These are phyloP conservation scores for Candida incommunis DNA, from an alignment of 805 yeast genomes.

Conservation along the genomic window DNA sequence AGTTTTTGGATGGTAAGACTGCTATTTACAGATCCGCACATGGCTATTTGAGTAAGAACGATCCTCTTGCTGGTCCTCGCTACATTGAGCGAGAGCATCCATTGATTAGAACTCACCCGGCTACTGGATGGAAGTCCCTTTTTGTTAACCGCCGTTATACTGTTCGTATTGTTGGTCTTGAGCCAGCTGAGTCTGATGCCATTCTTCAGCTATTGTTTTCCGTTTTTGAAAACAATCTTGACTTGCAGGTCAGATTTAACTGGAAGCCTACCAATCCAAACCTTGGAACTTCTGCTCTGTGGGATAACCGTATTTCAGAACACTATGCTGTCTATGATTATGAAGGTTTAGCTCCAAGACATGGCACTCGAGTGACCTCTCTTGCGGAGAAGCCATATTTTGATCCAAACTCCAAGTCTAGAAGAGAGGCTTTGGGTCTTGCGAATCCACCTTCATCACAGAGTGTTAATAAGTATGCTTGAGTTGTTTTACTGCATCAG, in stretches of 20 bases:
- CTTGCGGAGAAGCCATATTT: constrained; percentile 41
- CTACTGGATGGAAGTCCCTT: constrained; percentile 46
- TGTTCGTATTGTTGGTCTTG: constrained; percentile 55
- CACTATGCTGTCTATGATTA: constrained; percentile 40
- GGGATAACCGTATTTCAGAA: constrained; percentile 41
- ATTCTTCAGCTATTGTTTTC: constrained; percentile 42
- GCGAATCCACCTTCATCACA: constrained; percentile 8
- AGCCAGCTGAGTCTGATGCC: constrained; percentile 53
- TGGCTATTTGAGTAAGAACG: constrained; percentile 24
- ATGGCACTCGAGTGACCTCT: constrained; percentile 39
- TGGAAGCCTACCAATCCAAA: constrained; percentile 30
- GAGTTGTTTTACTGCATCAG: no score
- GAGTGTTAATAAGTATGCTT: no score
- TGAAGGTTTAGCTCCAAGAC: constrained; percentile 26
- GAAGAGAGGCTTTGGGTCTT: constrained; percentile 9
- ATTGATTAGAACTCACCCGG: constrained; percentile 48
- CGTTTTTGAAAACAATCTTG: constrained; percentile 15
- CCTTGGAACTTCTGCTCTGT: constrained; percentile 33
- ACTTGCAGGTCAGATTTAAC: constrained; percentile 33
- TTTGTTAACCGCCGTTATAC: constrained; percentile 46
- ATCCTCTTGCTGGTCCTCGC: constrained; percentile 32
- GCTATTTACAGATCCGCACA: constrained; percentile 50
- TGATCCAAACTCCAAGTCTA: constrained; percentile 25
- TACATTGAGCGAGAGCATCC: constrained; percentile 45
- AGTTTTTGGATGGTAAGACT: constrained; percentile 38